Base-by-base conservation (phyloP, 2,329 filamentous ascomycete species). In the Madurella mycetomatis region DNA sequence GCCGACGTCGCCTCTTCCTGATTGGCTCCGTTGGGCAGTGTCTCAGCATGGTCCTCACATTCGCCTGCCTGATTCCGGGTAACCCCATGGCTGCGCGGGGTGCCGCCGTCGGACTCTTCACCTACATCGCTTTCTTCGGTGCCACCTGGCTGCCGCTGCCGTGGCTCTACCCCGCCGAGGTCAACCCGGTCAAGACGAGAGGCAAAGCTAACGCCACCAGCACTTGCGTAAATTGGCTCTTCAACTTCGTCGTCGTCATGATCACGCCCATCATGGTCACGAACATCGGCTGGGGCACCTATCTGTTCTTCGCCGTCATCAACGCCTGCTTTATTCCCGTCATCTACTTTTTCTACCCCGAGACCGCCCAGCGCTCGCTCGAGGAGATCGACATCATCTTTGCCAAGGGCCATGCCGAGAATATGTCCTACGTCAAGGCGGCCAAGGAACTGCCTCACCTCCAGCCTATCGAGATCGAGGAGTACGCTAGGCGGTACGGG, bases 311-410 rank as follows among this genome's bases (percentile, higher is more conserved):
- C 66, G 76, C 77, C 1, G 71, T 73, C n/a, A 73, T 79, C 62
- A 81, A 79, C 67, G 76, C 74, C 39, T 68, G 70, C 16, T 79
- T 81, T 60, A 66, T 81, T 42, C 78, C 78, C 1, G 71, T 77
- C 48, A 76, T 79, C 15, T 79, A 74, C 63, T 69, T 79, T 55
- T 74, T 78, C 60, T 79, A 78, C 58, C 79, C 79, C 0, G 80
- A 82, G 64, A 82, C 81, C 3, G 73, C 75, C 62, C 65, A 68
- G 59, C 77, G 80, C 8, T 81, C 76, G 13, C 73, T 88, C 32
- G 85, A 88, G 67, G 85, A 88, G 66, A 83, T 89, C 69, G 85
- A 89, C 63, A 76, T 81, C 54, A 84, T 88, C 49, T 70, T 70
- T 43, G 67, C 77, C 65, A 84, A 84, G 71, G 81, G 80, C 11